Evolutionary conservation across 768 basidiomycete genomes (phyloP), one percentile per base, ranked within the genome.

Genomic region (Lactarius evosmus): DNA sequence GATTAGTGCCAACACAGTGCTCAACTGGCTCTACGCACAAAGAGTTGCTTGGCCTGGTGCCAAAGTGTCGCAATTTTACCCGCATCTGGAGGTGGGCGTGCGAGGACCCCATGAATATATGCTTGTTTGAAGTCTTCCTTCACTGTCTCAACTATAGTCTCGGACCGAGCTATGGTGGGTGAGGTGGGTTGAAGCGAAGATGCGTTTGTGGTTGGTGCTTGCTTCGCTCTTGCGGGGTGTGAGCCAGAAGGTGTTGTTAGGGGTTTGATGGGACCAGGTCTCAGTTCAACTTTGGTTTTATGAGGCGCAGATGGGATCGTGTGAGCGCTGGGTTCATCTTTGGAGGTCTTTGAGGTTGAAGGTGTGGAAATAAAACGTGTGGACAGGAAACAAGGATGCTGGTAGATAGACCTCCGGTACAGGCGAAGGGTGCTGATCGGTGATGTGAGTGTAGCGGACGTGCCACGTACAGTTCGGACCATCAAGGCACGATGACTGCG

Each of bases 41-140:
- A 74, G 55, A 80, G 73, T 64, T 82, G 78, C 69, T 82, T 69
- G 4, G 72, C 80, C 63, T 83, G 80, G 58, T 83, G 83, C 52
- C 70, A 73, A 51, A 82, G 81, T 40, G 78, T 80, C 66, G 76
- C 79, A 59, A 85, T 76, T 74, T 81, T 79, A 19, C 81, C 82
- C 3, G 89, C 87, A 67, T 80, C 79, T 33, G 79, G 75, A 0
- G 89, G 88, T 1, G 88, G 83, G 4, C 89, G 87, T 3, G 74
- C 75, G 30, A 93, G 76, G 38, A 91, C 83, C 16, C 91, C 91
- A 61, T 86, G 86, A 14, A 80, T 77, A 57, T 81, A 78, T 36
- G 91, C 91, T 55, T 87, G 81, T 27, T 78, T 77, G 30, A 89
- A 79, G 70, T 91, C 90, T 49, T 82, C 79, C 62, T 83, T 81